Evolutionary conservation across 2,329 filamentous ascomycete genomes (phyloP), one percentile per base, ranked within the genome.

Genomic region (Neonectria magnoliae): DNA sequence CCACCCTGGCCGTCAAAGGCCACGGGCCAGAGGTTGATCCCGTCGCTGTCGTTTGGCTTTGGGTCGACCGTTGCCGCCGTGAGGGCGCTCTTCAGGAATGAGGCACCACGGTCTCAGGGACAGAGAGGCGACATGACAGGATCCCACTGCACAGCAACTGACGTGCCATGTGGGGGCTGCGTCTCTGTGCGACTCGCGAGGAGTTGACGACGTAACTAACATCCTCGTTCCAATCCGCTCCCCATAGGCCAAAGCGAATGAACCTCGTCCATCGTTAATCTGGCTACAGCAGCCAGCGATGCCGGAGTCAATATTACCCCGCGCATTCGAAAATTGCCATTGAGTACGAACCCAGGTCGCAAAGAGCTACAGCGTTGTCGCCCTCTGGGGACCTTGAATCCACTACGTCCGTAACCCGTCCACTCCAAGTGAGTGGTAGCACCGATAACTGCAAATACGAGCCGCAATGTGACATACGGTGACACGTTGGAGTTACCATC

Each of bases 241-340:
- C 38, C 52, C 36, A 51, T 56, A 27, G 50, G 25, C 33, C 16
- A 53, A 11, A 42, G 54, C 29, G 45, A 57, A 53, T 29, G 18
- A 33, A 20, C 52, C 52, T 38, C 29, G 29, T 62, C 38, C 5
- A n/a, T 57, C 47, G 44, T 48, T 48, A 41, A 27, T 27, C 50
- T 57, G n/a, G 33, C 48, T 42, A 41, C 27, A n/a, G 33, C 25
- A 42, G 41, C 33, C 47, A 62, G 58, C 54, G 59, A 54, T 65
- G 54, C 53, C 54, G 59, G 58, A 62, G 63, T 5, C 51, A 44
- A 48, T 42, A 13, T 56, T 60, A 60, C 60, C 60, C 60, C 60
- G 55, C 60, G 60, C 55, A 48, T 44, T 58, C n/a, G 18, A 47
- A 13, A 31, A 50, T 29, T 31, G n/a, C n/a, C 22, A 47, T 31